A percentile compares a stretch with the other conserved stretches of the same genome.
Evolutionary conservation across 345 rosid species (phyloP).

Genomic region (Gossypium anomalum): DNA sequence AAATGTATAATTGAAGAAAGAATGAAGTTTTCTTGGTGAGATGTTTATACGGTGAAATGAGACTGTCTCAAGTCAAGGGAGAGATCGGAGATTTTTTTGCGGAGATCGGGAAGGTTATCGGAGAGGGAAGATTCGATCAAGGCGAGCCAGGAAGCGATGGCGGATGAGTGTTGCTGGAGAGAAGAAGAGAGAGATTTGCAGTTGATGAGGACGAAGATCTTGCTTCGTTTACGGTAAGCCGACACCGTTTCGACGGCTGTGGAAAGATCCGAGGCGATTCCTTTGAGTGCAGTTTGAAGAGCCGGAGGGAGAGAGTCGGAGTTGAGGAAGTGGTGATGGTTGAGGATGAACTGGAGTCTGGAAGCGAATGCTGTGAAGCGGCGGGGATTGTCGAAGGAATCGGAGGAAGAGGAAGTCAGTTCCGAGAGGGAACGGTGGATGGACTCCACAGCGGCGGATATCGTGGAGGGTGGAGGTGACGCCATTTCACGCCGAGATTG

Average conservation of each 20-base stretch:
- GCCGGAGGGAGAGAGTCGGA: conserved; percentile 20
- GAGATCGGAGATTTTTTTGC: conserved; percentile 33
- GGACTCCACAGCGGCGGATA: conserved; percentile 29
- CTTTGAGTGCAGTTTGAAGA: conserved; percentile 31
- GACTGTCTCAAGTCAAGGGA: conserved; percentile 38
- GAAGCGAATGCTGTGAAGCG: conserved; percentile 31
- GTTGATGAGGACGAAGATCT: conserved; percentile 35
- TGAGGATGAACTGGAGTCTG: conserved; percentile 28
- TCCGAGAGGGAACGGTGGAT: conserved; percentile 28
- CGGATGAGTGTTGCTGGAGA: conserved; percentile 24
- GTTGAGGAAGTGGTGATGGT: conserved; percentile 26
- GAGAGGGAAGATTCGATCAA: conserved; percentile 29
- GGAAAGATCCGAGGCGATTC: conserved; percentile 33
- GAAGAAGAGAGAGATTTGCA: conserved; percentile 27
- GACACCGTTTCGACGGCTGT: conserved; percentile 25
- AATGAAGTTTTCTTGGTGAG: neutral
- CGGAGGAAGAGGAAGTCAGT: conserved; percentile 19
- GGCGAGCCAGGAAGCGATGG: conserved; percentile 38
- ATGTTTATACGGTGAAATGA: conserved; percentile 23
- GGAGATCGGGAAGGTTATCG: conserved; percentile 29
- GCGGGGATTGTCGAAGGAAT: conserved; percentile 27
- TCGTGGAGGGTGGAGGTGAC: conserved; percentile 17
- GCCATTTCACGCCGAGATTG: conserved; percentile 19
- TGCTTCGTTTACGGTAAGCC: conserved; percentile 27
- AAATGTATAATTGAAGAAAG: neutral